Percentiles rank a stretch among this genome's conserved stretches.
Conservation (phyloP, 805 yeast species). For the Saccharomyces paradoxus region DNA sequence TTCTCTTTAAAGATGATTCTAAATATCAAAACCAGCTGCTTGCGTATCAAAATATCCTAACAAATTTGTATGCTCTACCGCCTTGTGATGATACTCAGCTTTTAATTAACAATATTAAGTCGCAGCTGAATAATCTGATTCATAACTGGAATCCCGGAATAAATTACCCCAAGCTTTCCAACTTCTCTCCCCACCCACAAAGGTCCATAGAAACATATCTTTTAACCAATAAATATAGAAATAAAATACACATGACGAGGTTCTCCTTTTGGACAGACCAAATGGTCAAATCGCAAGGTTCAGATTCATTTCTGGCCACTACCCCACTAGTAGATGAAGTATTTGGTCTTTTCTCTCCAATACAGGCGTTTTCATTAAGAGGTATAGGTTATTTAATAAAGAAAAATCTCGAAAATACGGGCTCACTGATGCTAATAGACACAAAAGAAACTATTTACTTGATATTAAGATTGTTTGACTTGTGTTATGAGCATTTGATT, state of each 20-base stretch:
- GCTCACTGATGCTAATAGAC: constrained; percentile 35
- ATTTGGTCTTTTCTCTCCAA: constrained; percentile 16
- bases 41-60: background rate
- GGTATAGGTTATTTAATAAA: constrained; percentile 17
- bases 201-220: constrained; percentile 25
- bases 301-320: constrained; percentile 7
- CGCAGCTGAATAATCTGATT: constrained; percentile 11
- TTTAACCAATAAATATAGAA: constrained; percentile 22
- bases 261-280: constrained; percentile 16
- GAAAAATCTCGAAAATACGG: constrained; percentile 2
- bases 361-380: constrained; percentile 13
- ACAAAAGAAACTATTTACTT: constrained; percentile 14
- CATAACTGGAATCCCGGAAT: constrained; percentile 18
- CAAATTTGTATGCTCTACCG: background rate
- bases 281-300: background rate
- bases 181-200: background rate
- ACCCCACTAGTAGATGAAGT: constrained; percentile 15
- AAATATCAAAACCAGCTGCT: background rate
- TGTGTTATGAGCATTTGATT: constrained; percentile 9
- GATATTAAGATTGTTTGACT: constrained; percentile 16
- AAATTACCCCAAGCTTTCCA: constrained; percentile 7
- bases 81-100: background rate
- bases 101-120: background rate
- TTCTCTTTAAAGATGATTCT: background rate
- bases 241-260: constrained; percentile 18